Evolutionary conservation across 2,329 filamentous ascomycete species (phyloP).

Genomic region (Ophiosphaerella narmari): DNA sequence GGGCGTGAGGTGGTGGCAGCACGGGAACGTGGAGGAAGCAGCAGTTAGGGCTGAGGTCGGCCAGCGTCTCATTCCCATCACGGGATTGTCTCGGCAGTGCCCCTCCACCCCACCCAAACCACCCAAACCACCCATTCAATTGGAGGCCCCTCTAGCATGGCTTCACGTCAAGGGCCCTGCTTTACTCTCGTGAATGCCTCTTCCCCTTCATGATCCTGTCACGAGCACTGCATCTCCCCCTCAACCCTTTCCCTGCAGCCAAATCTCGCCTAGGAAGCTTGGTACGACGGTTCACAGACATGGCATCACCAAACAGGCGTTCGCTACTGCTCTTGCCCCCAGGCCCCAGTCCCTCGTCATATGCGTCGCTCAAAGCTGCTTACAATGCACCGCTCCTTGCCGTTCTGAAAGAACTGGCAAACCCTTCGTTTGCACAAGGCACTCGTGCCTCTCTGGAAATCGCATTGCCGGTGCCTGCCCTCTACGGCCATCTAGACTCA

Average conservation of each 20-base stretch:
- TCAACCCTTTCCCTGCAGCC: not conserved
- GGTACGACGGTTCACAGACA: constrained; percentile 27
- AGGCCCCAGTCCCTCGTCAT: constrained; percentile 45
- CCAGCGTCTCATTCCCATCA: not conserved
- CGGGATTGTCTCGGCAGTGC: constrained; percentile 14
- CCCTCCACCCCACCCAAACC: constrained; percentile 12
- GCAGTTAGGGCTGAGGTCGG: not conserved
- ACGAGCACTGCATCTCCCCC: constrained; percentile 4
- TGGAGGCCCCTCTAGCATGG: not conserved
- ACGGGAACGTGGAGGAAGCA: constrained; percentile 5
- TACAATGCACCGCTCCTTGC: constrained; percentile 50
- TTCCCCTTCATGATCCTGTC: not conserved
- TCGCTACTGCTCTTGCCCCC: constrained; percentile 53
- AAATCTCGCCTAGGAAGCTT: constrained; percentile 1
- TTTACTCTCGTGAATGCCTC: constrained; percentile 1
- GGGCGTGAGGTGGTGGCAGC: constrained; percentile 13
- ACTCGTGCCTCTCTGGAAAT: constrained; percentile 57
- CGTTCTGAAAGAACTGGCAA: constrained; percentile 49
- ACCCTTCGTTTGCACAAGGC: constrained; percentile 33
- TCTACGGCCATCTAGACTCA: constrained; percentile 57
- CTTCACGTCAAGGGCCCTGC: not conserved
- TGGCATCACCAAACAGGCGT: constrained; percentile 32
- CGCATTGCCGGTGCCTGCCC: constrained; percentile 67
- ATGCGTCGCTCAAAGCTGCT: constrained; percentile 48
- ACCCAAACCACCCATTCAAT: not conserved